These are phyloP conservation scores for Trichophyton simii DNA, from an alignment of 2,329 filamentous ascomycete species.

Conservation along the genomic window DNA sequence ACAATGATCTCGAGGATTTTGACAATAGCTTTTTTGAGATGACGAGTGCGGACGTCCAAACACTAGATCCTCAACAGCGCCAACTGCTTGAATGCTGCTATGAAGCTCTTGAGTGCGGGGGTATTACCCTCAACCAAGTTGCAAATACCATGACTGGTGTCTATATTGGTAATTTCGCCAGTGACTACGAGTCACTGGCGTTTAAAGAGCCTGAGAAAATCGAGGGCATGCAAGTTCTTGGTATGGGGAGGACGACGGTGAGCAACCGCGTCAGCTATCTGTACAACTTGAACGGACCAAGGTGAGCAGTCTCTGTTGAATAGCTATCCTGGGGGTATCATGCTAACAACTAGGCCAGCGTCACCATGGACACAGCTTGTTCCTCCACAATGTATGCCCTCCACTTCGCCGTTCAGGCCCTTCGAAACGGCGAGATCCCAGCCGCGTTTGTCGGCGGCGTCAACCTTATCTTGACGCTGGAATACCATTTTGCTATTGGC, in stretches of 20 bases:
- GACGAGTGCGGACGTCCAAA: not conserved
- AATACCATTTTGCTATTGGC: not conserved
- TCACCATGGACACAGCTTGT: slow-evolving; percentile 10
- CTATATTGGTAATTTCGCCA: not conserved
- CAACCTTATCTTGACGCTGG: not conserved
- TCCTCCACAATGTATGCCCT: slow-evolving; percentile 6
- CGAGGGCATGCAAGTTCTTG: not conserved
- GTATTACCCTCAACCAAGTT: not conserved
- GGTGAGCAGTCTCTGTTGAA: not conserved
- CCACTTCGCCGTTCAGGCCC: slow-evolving; percentile 5
- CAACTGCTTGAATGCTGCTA: slow-evolving; percentile 1
- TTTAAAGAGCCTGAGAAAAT: not conserved
- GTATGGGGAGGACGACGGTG: not conserved
- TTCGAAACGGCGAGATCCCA: slow-evolving; percentile 13
- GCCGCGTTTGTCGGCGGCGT: not conserved
- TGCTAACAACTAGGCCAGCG: not conserved
- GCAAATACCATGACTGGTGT: not conserved
- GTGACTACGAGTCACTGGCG: not conserved
- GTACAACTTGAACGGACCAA: slow-evolving; percentile 11
- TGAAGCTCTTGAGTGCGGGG: slow-evolving; percentile 1
- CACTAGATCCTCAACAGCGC: not conserved
- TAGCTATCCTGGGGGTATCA: not conserved
- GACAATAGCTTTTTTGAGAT: not conserved
- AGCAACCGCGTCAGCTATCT: slow-evolving; percentile 12
- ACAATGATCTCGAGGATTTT: not conserved